phyloP scores from a whole-genome alignment of 2,329 filamentous ascomycete genomes.

The Chaetoscypha palmicola region DNA sequence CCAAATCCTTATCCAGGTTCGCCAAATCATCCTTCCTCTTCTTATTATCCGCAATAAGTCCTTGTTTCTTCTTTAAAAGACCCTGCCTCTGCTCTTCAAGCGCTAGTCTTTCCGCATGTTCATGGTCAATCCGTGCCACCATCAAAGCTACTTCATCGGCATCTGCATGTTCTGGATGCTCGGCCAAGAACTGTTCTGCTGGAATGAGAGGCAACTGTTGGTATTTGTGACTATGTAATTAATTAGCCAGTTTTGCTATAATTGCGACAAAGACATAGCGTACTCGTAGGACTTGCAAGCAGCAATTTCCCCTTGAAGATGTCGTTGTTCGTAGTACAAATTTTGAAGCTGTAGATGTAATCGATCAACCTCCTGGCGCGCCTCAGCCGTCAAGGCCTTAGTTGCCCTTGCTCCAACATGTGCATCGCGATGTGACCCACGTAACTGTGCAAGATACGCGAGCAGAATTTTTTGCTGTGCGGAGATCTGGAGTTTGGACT shows the following conservation, averaged over 20 bases:
- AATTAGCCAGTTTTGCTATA: conserved; percentile 15
- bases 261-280: conserved; percentile 33
- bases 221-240: conserved; percentile 66
- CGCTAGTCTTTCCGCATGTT: conserved; percentile 74
- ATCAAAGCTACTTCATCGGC: conserved; percentile 75
- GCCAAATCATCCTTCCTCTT: conserved; percentile 89
- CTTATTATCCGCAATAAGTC: conserved; percentile 71
- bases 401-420: conserved; percentile 77
- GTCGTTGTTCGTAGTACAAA: conserved; percentile 89
- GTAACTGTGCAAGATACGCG: conserved; percentile 71
- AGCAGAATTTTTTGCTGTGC: conserved; percentile 75
- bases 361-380: conserved; percentile 82
- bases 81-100: conserved; percentile 79
- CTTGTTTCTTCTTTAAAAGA: conserved; percentile 65
- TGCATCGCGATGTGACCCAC: conserved; percentile 75
- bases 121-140: conserved; percentile 84
- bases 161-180: conserved; percentile 67
- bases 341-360: conserved; percentile 93
- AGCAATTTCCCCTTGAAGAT: conserved; percentile 81
- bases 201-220: conserved; percentile 78
- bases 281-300: conserved; percentile 91
- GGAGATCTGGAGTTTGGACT: conserved; percentile 52
- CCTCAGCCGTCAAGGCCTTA: conserved; percentile 79
- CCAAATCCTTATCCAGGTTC: conserved; percentile 83
- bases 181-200: conserved; percentile 69